Evolutionary conservation across 2,329 filamentous ascomycete species (phyloP).

Genomic region (Diaporthe sp.): DNA sequence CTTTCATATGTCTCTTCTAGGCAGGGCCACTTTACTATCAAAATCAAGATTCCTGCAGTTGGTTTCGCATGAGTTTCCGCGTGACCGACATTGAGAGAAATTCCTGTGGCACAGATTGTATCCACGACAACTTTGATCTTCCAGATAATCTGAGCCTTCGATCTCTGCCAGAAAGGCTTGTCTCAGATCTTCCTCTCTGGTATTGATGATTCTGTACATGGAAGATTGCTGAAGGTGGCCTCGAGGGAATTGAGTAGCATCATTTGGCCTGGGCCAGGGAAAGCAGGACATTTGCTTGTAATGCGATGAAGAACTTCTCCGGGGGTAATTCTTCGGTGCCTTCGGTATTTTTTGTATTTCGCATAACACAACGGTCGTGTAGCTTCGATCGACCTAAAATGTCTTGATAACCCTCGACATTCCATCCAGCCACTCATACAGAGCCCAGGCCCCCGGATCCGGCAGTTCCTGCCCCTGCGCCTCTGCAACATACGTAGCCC

Average conservation of each 20-base stretch:
- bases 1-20: background rate
- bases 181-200: background rate
- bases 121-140: background rate
- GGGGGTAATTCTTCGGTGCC: background rate
- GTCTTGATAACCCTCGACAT: slow-evolving; percentile 28
- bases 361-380: background rate
- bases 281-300: background rate
- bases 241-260: background rate
- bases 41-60: background rate
- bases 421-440: slow-evolving; percentile 46
- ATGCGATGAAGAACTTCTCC: background rate
- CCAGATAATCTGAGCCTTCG: background rate
- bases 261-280: background rate
- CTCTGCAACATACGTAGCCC: slow-evolving; percentile 50
- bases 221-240: background rate
- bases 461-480: slow-evolving; percentile 48
- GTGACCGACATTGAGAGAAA: background rate
- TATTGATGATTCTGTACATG: background rate
- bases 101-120: background rate
- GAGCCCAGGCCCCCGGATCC: slow-evolving; percentile 51
- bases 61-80: background rate
- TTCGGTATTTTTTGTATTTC: background rate
- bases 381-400: background rate
- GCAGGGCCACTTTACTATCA: background rate
- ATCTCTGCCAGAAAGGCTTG: too few relatives aligned